phyloP scores from a whole-genome alignment of 257 asterid species.

The Nicotiana noctiflora region DNA sequence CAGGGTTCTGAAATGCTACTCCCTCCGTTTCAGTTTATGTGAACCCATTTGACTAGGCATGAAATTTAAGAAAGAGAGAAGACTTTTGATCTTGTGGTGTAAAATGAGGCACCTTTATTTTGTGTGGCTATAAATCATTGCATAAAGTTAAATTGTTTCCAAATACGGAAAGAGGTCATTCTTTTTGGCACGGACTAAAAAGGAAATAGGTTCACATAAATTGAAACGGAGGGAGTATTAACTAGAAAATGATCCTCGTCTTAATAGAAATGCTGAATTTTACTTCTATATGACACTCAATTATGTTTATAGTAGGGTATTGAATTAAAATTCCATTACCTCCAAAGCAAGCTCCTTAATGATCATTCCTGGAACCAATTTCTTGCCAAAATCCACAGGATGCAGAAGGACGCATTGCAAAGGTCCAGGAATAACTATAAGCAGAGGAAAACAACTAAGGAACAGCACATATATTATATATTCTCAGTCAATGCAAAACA shows the following conservation, averaged over 20 bases:
- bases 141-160: no score
- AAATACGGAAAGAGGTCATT: no score
- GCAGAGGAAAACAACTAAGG: constrained; percentile 4
- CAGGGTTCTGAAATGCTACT: no score
- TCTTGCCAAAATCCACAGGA: constrained; percentile 11
- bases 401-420: constrained; percentile 18
- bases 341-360: constrained; percentile 38
- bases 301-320: background rate
- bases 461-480: background rate
- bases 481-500: background rate
- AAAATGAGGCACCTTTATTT: no score
- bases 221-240: no score
- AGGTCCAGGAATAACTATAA: constrained; percentile 48
- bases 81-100: no score
- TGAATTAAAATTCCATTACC: constrained; percentile 19
- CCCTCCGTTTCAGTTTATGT: no score
- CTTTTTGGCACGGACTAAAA: no score
- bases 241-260: background rate
- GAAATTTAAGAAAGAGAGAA: no score
- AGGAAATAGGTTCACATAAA: no score
- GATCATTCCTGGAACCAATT: constrained; percentile 52
- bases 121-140: no score
- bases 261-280: background rate
- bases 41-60: no score
- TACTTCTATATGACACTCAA: background rate